phyloP scores from a whole-genome alignment of 2,329 filamentous ascomycete genomes.

The Calonectria hongkongensis region DNA sequence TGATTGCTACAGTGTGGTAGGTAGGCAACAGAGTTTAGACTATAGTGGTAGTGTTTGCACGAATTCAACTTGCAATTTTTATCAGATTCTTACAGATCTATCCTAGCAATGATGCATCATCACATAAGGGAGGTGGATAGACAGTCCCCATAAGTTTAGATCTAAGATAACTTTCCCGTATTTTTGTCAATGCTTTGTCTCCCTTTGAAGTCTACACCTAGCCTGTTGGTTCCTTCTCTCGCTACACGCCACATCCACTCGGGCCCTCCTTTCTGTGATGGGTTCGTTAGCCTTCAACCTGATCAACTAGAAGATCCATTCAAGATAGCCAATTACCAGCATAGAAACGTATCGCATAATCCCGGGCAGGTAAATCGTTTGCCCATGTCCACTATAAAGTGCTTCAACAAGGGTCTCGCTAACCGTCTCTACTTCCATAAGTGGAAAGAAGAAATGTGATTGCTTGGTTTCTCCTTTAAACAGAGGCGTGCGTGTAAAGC shows the following conservation, averaged over 20 bases:
- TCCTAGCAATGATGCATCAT: too few species aligned
- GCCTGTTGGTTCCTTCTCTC: slow-evolving; percentile 36
- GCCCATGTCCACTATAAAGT: slow-evolving; percentile 57
- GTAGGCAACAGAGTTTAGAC: too few species aligned
- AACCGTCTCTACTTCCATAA: slow-evolving; percentile 59
- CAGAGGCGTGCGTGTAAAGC: slow-evolving; percentile 59
- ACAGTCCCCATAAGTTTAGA: background rate
- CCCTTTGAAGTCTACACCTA: slow-evolving; percentile 34
- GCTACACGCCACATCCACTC: slow-evolving; percentile 46
- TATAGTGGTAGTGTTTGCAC: too few species aligned
- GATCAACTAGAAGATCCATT: background rate
- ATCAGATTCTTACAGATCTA: too few species aligned
- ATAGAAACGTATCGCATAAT: slow-evolving; percentile 52
- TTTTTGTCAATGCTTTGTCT: slow-evolving; percentile 24
- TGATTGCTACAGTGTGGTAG: too few species aligned
- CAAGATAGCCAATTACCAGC: slow-evolving; percentile 49
- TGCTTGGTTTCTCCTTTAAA: slow-evolving; percentile 52
- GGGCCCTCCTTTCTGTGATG: slow-evolving; percentile 43
- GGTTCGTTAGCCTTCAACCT: background rate
- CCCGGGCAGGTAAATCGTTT: slow-evolving; percentile 56
- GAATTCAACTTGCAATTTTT: too few species aligned
- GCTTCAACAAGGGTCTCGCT: slow-evolving; percentile 54
- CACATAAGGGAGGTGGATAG: too few species aligned
- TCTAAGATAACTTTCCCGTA: slow-evolving; percentile 10
- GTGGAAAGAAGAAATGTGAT: slow-evolving; percentile 55